Base-by-base conservation (phyloP, 2,329 filamentous ascomycete species). In the Fusarium miscanthi region DNA sequence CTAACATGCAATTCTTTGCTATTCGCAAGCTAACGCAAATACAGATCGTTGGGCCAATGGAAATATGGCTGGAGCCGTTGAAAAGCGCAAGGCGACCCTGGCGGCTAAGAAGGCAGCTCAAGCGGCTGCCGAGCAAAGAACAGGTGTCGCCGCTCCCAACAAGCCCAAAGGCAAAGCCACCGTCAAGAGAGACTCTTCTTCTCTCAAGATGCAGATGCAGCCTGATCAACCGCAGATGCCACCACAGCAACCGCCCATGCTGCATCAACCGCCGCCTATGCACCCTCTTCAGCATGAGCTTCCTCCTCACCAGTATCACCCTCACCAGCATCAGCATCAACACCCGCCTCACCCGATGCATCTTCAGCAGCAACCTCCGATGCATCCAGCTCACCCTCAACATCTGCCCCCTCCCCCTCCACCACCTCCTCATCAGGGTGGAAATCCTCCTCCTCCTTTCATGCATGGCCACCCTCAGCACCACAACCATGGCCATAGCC, bases 11-110 rank as follows among this genome's bases (percentile, higher is more conserved):
- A 19, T 27, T 25, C 10, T 49, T 17, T 17, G 43, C 30, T 66
- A 42, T 67, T 68, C 64, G 63, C 53, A 23, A 49, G 66, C 81
- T 81, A 78, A 79, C 76, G 51, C 42, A 21, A 19, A 41, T 53
- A 46, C 48, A 89, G 87, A 86, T 68, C 87, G 88, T 64, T 90
- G 88, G 88, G 86, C 86, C 51, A 88, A 87, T 35, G 88, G 88
- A 23, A 87, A 87, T 57, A 90, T 90, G 88, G 84, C 85, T 16
- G 84, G 83, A 19, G 88, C 88, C n/a, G 88, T 90, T 54, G 86
- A 87, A 70, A 90, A 90, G 77, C 85, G 88, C 58, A 89, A 89
- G 74, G 87, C 87, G 5, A 90, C 88, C 1, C 84, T 90, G 12
- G 88, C 87, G 5, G 86, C 86, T 5, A 90, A 90, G 79, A 90